Evolutionary conservation across 2,329 filamentous ascomycete species (phyloP).

Genomic region (Triangularia verruculosa): DNA sequence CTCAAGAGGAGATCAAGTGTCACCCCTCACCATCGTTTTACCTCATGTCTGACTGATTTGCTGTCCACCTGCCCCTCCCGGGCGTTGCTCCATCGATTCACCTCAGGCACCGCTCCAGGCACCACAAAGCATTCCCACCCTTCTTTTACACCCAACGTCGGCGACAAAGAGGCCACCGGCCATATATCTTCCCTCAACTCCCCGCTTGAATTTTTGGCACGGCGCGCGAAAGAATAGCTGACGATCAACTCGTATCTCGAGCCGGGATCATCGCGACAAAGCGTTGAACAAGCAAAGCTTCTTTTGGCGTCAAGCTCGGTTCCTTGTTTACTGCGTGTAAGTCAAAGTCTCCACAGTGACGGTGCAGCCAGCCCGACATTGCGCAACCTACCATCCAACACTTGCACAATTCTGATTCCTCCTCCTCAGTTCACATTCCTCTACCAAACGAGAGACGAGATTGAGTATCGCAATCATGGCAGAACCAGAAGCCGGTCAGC

Average conservation of each 20-base stretch:
- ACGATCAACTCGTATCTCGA: background rate
- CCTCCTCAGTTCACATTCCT: background rate
- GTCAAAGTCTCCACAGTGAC: slow-evolving; percentile 1
- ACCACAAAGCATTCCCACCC: background rate
- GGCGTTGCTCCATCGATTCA: background rate
- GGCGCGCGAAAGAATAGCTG: background rate
- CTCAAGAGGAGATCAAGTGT: slow-evolving; percentile 1
- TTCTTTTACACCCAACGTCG: background rate
- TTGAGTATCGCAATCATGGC: slow-evolving; percentile 35
- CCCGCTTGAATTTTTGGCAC: background rate
- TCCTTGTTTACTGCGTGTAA: slow-evolving; percentile 1
- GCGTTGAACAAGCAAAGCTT: background rate
- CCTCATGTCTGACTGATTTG: slow-evolving; percentile 1
- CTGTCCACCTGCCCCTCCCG: background rate
- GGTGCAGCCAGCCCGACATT: background rate
- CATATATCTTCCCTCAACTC: background rate
- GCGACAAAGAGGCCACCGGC: background rate
- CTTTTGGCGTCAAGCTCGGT: background rate
- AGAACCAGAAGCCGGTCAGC: slow-evolving; percentile 32
- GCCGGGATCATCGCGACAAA: background rate
- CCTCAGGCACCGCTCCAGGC: background rate
- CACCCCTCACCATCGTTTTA: slow-evolving; percentile 1
- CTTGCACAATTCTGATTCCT: background rate
- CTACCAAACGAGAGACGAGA: background rate
- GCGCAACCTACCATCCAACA: background rate